Conservation (phyloP, 2,329 filamentous ascomycete species). For the Fusarium siculi region DNA sequence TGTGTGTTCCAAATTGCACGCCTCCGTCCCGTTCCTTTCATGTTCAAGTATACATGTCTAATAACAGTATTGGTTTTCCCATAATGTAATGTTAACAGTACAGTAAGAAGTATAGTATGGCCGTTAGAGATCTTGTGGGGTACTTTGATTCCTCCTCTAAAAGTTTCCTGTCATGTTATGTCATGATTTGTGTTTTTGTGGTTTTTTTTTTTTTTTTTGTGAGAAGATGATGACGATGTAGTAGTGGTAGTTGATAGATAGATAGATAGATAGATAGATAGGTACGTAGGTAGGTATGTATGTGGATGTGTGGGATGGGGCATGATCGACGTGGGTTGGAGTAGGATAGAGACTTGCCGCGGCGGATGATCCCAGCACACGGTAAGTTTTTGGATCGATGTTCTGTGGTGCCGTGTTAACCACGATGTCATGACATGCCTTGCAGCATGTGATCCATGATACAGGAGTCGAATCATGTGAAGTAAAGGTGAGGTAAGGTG, state of each 20-base stretch:
- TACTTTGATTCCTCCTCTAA: constrained; percentile 21
- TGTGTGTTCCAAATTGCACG: constrained; percentile 6
- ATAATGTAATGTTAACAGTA: constrained; percentile 18
- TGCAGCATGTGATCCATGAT: constrained; percentile 21
- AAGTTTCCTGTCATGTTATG: constrained; percentile 8
- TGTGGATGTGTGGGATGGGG: constrained; percentile 2
- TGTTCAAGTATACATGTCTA: constrained; percentile 1
- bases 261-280: background rate
- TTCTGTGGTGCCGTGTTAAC: constrained; percentile 40
- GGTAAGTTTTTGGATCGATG: constrained; percentile 21
- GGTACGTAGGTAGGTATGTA: background rate
- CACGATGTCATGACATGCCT: constrained; percentile 30
- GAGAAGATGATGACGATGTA: background rate
- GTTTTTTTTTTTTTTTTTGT: background rate
- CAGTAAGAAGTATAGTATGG: constrained; percentile 8
- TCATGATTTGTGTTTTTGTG: background rate
- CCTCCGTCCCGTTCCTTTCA: background rate
- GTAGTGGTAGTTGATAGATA: background rate
- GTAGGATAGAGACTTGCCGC: constrained; percentile 23
- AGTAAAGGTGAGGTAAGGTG: background rate
- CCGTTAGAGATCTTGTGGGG: constrained; percentile 17
- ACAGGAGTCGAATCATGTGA: constrained; percentile 10
- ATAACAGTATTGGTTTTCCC: constrained; percentile 4
- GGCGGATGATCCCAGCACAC: constrained; percentile 17
- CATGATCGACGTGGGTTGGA: constrained; percentile 25